These are phyloP conservation scores for Nepenthes gracilis DNA, from an alignment of 148 eudicot species.

Conservation along the genomic window DNA sequence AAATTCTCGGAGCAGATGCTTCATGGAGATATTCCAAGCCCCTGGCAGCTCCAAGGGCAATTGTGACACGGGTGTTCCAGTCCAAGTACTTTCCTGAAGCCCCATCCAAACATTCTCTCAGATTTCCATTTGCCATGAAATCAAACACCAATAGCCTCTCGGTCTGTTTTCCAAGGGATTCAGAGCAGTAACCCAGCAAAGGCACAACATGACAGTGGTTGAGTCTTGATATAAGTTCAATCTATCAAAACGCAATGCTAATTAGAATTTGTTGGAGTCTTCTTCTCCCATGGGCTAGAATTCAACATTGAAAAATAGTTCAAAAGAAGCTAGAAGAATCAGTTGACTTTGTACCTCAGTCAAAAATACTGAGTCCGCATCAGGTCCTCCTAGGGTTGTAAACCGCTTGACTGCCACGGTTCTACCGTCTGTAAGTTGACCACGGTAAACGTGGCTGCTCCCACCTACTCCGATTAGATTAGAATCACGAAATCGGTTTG, in stretches of 20 bases:
- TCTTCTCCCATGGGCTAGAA: neutral
- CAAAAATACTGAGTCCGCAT: slow-evolving; percentile 54
- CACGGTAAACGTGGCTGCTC: slow-evolving; percentile 82
- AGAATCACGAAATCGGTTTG: slow-evolving; percentile 60
- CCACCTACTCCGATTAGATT: slow-evolving; percentile 85
- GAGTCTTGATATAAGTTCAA: slow-evolving; percentile 77
- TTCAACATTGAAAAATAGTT: neutral
- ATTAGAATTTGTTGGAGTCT: neutral
- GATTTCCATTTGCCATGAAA: slow-evolving; percentile 66
- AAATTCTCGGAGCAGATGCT: slow-evolving; percentile 90
- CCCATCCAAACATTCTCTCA: slow-evolving; percentile 81
- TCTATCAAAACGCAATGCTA: slow-evolving; percentile 28
- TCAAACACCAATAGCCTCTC: slow-evolving; percentile 84
- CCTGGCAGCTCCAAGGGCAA: slow-evolving; percentile 95
- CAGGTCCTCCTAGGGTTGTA: slow-evolving; percentile 38
- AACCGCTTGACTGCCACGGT: slow-evolving; percentile 70
- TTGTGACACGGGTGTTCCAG: slow-evolving; percentile 65
- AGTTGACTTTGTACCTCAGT: slow-evolving; percentile 48
- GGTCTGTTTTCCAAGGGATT: slow-evolving; percentile 47
- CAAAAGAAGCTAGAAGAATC: neutral
- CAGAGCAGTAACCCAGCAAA: slow-evolving; percentile 76
- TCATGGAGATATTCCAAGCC: slow-evolving; percentile 98
- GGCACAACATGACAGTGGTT: slow-evolving; percentile 88
- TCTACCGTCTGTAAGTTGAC: slow-evolving; percentile 64
- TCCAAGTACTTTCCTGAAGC: slow-evolving; percentile 45